A percentile compares a stretch with the other conserved stretches of the same genome.
These are phyloP conservation scores for Imleria badia DNA, from an alignment of 768 basidiomycete species.

Conservation along the genomic window DNA sequence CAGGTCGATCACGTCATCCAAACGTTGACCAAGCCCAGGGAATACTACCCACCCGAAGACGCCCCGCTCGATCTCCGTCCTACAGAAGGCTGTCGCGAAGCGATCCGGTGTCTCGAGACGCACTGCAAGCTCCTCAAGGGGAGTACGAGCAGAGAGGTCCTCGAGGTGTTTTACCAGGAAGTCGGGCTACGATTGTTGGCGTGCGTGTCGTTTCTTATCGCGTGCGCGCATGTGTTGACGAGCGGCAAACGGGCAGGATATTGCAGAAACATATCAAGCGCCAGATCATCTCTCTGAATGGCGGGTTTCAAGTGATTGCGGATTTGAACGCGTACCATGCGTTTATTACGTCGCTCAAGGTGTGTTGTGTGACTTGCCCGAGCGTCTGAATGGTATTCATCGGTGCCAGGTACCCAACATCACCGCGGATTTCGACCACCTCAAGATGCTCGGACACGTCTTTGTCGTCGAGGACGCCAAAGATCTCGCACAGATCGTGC, in stretches of 20 bases:
- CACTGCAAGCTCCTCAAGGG: slow-evolving; percentile 92
- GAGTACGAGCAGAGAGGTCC: slow-evolving; percentile 91
- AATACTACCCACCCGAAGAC: slow-evolving; percentile 89
- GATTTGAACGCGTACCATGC: slow-evolving; percentile 92
- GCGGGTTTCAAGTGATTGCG: slow-evolving; percentile 95
- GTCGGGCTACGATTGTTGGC: slow-evolving; percentile 86
- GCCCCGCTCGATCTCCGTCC: slow-evolving; percentile 78
- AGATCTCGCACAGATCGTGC: slow-evolving; percentile 92
- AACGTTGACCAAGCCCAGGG: slow-evolving; percentile 76
- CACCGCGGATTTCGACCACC: slow-evolving; percentile 84
- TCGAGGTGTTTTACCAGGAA: slow-evolving; percentile 98
- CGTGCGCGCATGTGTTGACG: background rate
- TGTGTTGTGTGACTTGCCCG: too few species aligned
- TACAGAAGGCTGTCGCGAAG: slow-evolving; percentile 85
- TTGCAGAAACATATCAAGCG: slow-evolving; percentile 96
- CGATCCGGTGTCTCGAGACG: slow-evolving; percentile 83
- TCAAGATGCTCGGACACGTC: slow-evolving; percentile 97
- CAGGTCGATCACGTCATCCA: slow-evolving; percentile 93
- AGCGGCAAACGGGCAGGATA: slow-evolving; percentile 51
- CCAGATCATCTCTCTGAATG: slow-evolving; percentile 91
- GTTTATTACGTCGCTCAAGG: slow-evolving; percentile 87
- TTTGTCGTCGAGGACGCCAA: slow-evolving; percentile 96
- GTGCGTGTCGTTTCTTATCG: slow-evolving; percentile 47
- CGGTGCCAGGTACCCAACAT: slow-evolving; percentile 74
- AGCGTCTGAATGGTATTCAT: too few species aligned